These are phyloP conservation scores for Lasiosphaeris hirsuta DNA, from an alignment of 495 filamentous ascomycete genomes.

Conservation along the genomic window DNA sequence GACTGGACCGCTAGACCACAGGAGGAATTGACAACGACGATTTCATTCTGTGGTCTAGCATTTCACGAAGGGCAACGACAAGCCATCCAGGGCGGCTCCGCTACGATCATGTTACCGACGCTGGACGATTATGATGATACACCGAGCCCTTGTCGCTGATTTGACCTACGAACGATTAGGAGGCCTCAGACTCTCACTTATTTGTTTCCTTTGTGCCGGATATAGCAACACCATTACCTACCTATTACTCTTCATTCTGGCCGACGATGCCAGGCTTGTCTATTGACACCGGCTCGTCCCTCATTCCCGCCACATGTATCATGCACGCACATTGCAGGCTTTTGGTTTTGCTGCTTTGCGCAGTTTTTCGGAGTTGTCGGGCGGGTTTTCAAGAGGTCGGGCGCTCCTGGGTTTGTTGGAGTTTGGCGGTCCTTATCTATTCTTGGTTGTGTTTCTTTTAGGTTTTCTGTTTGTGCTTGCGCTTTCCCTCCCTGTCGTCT, in stretches of 20 bases:
- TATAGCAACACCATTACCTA: not conserved
- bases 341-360: too few species aligned
- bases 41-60: not conserved
- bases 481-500: too few species aligned
- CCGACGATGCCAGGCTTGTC: too few species aligned
- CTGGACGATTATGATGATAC: slow-evolving; percentile 6
- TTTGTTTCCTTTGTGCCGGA: slow-evolving; percentile 5
- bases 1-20: slow-evolving; percentile 14
- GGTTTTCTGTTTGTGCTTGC: too few species aligned
- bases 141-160: not conserved
- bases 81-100: not conserved
- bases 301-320: slow-evolving; percentile 5
- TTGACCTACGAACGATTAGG: not conserved
- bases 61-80: not conserved
- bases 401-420: too few species aligned
- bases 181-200: too few species aligned
- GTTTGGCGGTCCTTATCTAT: too few species aligned
- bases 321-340: slow-evolving; percentile 6
- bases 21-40: not conserved
- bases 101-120: not conserved
- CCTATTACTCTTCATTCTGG: too few species aligned
- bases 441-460: too few species aligned
- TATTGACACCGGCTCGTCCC: not conserved
- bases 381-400: too few species aligned
- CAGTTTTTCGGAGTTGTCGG: too few species aligned